Conservation (phyloP, 1,139 yeast species). For the Candida neerlandica region DNA sequence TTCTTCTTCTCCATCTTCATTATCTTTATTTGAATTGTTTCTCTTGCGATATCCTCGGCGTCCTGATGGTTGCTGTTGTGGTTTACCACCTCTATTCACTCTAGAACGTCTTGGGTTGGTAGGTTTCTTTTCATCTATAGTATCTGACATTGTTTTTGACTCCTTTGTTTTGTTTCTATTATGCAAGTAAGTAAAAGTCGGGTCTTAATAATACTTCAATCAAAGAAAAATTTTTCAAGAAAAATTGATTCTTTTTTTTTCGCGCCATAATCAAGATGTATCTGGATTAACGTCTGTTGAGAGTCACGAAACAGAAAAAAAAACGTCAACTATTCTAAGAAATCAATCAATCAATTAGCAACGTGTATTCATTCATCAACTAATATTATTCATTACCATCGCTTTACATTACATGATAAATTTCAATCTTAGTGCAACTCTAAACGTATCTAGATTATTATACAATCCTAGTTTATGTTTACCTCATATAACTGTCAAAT, state of each 20-base stretch:
- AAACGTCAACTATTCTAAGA: no score
- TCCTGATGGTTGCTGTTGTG: neutral
- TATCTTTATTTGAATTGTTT: conserved; percentile 11
- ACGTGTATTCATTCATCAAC: no score
- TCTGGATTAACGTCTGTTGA: no score
- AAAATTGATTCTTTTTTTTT: no score
- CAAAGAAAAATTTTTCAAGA: no score
- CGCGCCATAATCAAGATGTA: no score
- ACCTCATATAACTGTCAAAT: conserved; percentile 65
- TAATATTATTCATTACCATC: neutral
- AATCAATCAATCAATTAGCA: no score
- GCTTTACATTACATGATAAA: conserved; percentile 18
- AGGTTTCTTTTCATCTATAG: conserved; percentile 1
- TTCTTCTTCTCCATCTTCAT: conserved; percentile 21
- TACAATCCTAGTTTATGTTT: conserved; percentile 67
- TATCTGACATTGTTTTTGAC: neutral
- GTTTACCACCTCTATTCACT: conserved; percentile 21
- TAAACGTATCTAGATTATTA: conserved; percentile 63
- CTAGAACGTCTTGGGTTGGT: conserved; percentile 19
- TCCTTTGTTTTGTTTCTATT: neutral
- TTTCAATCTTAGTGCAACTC: conserved; percentile 72
- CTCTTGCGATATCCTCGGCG: conserved; percentile 22
- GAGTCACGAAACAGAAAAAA: no score
- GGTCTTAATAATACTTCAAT: no score
- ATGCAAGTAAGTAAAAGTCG: no score